Evolutionary conservation across 352 stramenopile genomes (phyloP).

Genomic region (Elongisporangium undulatum): DNA sequence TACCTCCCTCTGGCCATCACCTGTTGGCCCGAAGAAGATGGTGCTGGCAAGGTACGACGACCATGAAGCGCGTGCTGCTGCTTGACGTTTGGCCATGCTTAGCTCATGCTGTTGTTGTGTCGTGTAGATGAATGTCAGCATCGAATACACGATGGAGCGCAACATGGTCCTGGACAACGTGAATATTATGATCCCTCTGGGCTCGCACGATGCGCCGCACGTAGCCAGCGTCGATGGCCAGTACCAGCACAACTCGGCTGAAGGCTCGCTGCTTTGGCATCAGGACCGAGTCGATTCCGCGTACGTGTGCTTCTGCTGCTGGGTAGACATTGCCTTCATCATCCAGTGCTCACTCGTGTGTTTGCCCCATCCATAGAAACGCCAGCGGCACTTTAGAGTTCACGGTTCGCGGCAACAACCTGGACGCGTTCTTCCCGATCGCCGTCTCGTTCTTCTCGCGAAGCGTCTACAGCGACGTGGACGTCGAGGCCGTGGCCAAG

Average conservation of each 20-base stretch:
- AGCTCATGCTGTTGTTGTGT: neutral
- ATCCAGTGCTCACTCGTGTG: conserved; percentile 7
- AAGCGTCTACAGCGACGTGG: conserved; percentile 82
- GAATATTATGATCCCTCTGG: conserved; percentile 79
- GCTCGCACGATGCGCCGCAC: conserved; percentile 60
- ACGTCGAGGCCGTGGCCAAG: conserved; percentile 72
- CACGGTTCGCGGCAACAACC: conserved; percentile 65
- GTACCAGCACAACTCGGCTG: conserved; percentile 81
- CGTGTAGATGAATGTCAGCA: conserved; percentile 73
- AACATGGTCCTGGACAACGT: conserved; percentile 89
- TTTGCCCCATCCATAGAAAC: conserved; percentile 40
- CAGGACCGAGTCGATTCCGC: conserved; percentile 67
- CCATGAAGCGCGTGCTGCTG: neutral
- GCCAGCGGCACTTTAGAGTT: conserved; percentile 81
- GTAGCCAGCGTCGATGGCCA: conserved; percentile 78
- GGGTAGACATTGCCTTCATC: neutral
- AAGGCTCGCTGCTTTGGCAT: conserved; percentile 77
- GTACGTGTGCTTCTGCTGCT: conserved; percentile 39
- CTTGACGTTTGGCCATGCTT: neutral
- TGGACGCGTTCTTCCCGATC: conserved; percentile 87
- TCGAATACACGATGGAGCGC: conserved; percentile 85
- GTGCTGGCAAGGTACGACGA: conserved; percentile 58
- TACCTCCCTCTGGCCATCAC: conserved; percentile 84
- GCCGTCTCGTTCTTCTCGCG: conserved; percentile 88
- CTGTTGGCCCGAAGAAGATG: conserved; percentile 85